phyloP scores from a whole-genome alignment of 257 asterid genomes.

The Solanum clarkiae region DNA sequence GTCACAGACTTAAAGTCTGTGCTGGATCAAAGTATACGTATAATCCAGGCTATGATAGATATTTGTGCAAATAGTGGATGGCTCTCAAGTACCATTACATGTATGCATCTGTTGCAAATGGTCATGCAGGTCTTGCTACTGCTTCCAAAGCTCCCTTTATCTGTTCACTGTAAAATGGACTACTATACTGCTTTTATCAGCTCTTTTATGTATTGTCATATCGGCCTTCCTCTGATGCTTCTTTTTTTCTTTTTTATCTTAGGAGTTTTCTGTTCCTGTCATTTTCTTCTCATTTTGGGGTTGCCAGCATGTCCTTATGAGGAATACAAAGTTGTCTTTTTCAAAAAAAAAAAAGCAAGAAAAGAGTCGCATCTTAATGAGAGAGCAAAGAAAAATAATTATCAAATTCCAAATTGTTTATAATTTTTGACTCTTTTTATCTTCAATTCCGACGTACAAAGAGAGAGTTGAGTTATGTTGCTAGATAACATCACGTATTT shows the following conservation, averaged over 20 bases:
- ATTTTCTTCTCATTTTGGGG: neutral
- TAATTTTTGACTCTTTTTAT: neutral
- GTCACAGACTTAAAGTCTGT: constrained; percentile 90
- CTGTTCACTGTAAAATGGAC: neutral
- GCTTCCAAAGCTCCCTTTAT: neutral
- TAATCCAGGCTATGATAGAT: constrained; percentile 98
- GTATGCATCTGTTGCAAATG: constrained; percentile 95
- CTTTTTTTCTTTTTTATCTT: neutral
- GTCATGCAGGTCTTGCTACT: constrained; percentile 81
- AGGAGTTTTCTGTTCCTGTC: neutral
- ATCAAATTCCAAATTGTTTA: neutral
- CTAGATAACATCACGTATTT: neutral
- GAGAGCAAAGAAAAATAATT: neutral
- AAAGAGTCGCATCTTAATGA: neutral
- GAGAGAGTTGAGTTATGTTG: neutral
- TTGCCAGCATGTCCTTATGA: neutral
- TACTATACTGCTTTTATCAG: neutral
- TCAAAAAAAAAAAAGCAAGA: neutral
- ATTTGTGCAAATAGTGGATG: constrained; percentile 97
- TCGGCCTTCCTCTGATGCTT: neutral
- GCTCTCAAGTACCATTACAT: constrained; percentile 80
- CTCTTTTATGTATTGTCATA: neutral
- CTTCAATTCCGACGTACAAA: neutral
- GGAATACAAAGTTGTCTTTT: neutral
- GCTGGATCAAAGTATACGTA: constrained; percentile 92